Evolutionary conservation across 192 early-diverging fungal species (phyloP).

Genomic region (Chytriomyces sp.): DNA sequence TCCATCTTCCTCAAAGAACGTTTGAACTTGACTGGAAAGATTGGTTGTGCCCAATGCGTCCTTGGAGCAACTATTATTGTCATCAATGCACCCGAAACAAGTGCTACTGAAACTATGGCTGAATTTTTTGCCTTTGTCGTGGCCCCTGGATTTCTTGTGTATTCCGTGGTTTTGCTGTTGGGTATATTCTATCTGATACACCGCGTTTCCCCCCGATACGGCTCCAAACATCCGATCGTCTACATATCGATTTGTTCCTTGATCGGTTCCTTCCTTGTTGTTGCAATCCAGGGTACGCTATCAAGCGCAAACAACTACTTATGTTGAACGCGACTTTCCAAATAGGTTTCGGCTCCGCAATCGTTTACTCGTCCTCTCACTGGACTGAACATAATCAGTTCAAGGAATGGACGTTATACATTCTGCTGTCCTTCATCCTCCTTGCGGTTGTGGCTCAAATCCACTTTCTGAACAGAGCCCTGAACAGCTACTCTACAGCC

Average conservation of each 20-base stretch:
- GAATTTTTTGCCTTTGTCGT: constrained; percentile 59
- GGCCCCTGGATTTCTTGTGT: constrained; percentile 61
- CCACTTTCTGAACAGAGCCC: constrained; percentile 71
- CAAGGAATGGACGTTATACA: constrained; percentile 65
- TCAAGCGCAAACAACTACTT: neutral
- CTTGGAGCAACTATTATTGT: constrained; percentile 64
- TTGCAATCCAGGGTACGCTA: constrained; percentile 60
- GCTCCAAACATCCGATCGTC: constrained; percentile 59
- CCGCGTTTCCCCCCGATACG: constrained; percentile 63
- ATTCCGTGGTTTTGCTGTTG: constrained; percentile 52
- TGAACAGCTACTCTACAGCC: constrained; percentile 69
- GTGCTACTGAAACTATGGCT: constrained; percentile 45
- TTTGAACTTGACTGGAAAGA: constrained; percentile 56
- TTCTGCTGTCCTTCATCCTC: constrained; percentile 58
- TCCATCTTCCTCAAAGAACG: constrained; percentile 63
- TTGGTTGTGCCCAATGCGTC: constrained; percentile 66
- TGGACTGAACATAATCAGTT: constrained; percentile 65
- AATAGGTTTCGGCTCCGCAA: constrained; percentile 63
- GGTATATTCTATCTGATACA: constrained; percentile 52
- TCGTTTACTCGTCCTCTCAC: constrained; percentile 56
- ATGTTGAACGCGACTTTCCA: neutral
- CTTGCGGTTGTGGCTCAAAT: constrained; percentile 59
- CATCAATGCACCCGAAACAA: constrained; percentile 52
- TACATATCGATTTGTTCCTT: constrained; percentile 59
- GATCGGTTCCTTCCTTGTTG: constrained; percentile 66